These are phyloP conservation scores for Arabidopsis lyrata DNA, from an alignment of 441 rosid genomes.

Conservation along the genomic window DNA sequence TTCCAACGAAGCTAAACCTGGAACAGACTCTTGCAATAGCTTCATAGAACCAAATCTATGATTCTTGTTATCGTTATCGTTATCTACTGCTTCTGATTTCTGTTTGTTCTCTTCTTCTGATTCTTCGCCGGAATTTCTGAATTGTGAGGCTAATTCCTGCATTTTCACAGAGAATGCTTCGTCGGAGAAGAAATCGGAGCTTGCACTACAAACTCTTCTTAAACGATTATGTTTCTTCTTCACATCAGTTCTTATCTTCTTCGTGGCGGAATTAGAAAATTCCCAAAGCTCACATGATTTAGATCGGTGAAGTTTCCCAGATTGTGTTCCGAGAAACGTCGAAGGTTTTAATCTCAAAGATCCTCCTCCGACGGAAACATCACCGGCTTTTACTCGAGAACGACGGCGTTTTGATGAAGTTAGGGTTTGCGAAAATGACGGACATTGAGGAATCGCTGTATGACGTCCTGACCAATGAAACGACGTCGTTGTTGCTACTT, in stretches of 20 bases:
- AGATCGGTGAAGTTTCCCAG: conserved; percentile 42
- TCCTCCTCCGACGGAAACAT: conserved; percentile 34
- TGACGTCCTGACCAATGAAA: conserved; percentile 69
- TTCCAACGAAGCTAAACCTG: conserved; percentile 56
- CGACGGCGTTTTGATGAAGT: conserved; percentile 62
- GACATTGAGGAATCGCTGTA: conserved; percentile 54
- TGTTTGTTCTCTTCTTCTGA: conserved; percentile 28
- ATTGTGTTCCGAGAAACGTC: conserved; percentile 37
- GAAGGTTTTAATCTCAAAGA: conserved; percentile 36
- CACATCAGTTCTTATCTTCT: conserved; percentile 2
- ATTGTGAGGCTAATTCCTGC: conserved; percentile 45
- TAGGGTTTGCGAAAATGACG: conserved; percentile 63
- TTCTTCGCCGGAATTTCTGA: conserved; percentile 37
- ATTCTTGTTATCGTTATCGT: conserved; percentile 18
- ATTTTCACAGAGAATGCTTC: conserved; percentile 50
- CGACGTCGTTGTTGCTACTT: conserved; percentile 54
- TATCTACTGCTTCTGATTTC: conserved; percentile 34
- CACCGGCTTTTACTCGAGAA: conserved; percentile 20
- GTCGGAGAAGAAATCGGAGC: conserved; percentile 49
- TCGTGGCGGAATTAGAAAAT: conserved; percentile 12
- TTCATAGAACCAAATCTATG: conserved; percentile 30
- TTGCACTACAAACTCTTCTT: conserved; percentile 49
- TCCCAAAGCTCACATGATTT: conserved; percentile 41
- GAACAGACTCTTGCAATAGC: conserved; percentile 51
- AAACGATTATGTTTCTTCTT: conserved; percentile 23